A percentile compares a stretch with the other conserved stretches of the same genome.
phyloP scores from a whole-genome alignment of 192 early-diverging fungal species.

The Backusella morwellensis region DNA sequence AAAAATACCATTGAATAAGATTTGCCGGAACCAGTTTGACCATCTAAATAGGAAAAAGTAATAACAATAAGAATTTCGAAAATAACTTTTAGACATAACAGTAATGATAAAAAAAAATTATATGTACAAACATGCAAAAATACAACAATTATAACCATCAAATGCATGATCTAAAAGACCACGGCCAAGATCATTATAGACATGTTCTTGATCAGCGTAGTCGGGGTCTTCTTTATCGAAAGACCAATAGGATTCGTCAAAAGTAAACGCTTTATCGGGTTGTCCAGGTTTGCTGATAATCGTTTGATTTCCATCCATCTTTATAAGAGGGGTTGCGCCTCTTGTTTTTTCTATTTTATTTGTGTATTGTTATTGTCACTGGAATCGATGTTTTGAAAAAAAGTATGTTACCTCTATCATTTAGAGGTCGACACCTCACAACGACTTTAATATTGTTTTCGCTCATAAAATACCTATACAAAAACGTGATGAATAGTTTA shows the following conservation, averaged over 20 bases:
- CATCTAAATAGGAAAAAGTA: constrained; percentile 45
- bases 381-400: not conserved
- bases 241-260: constrained; percentile 89
- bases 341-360: constrained; percentile 51
- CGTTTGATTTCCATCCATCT: constrained; percentile 73
- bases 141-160: constrained; percentile 89
- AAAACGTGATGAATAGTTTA: not conserved
- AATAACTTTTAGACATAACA: not conserved
- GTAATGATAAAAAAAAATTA: not conserved
- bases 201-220: constrained; percentile 69
- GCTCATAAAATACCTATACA: constrained; percentile 15
- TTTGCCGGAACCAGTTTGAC: constrained; percentile 82
- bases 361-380: not conserved
- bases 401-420: constrained; percentile 55
- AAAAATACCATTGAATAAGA: constrained; percentile 59
- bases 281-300: constrained; percentile 53
- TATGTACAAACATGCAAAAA: constrained; percentile 75
- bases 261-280: constrained; percentile 66
- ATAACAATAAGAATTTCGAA: constrained; percentile 21
- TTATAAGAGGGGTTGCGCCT: constrained; percentile 61
- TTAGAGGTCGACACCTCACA: constrained; percentile 77
- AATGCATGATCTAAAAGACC: constrained; percentile 87
- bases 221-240: constrained; percentile 56
- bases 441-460: constrained; percentile 69
- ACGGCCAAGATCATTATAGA: constrained; percentile 75